phyloP scores from a whole-genome alignment of 768 basidiomycete genomes.

The Kwoniella dejecticola region DNA sequence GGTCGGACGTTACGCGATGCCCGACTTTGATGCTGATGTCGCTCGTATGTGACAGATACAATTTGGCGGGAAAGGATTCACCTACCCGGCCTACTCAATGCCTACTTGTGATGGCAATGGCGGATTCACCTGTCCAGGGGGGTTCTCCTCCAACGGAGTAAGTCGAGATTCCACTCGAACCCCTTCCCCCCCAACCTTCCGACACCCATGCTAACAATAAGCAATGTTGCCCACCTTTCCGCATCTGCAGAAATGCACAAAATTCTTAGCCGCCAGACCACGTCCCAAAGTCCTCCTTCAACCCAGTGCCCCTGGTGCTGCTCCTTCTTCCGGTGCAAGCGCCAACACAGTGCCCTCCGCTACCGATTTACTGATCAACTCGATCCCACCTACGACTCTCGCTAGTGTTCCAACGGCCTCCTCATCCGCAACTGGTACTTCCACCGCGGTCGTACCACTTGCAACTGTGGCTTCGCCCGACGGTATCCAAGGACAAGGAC shows the following conservation, averaged over 20 bases:
- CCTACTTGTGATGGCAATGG: conserved; percentile 26
- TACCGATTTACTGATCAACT: conserved; percentile 12
- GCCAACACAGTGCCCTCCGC: background rate
- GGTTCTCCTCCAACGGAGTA: conserved; percentile 17
- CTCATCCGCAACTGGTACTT: background rate
- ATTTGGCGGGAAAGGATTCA: conserved; percentile 15
- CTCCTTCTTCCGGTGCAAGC: background rate
- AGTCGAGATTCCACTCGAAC: conserved; percentile 6
- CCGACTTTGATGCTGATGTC: too few species aligned
- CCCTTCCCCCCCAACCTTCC: background rate
- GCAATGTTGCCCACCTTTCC: background rate
- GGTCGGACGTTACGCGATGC: too few species aligned
- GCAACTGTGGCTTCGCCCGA: conserved; percentile 7
- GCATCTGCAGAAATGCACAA: conserved; percentile 14
- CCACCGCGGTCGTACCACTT: background rate
- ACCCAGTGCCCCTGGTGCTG: background rate
- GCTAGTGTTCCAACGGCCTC: background rate
- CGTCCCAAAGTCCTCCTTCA: conserved; percentile 3
- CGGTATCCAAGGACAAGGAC: too few species aligned
- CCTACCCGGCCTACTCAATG: conserved; percentile 19
- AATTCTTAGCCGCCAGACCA: conserved; percentile 19
- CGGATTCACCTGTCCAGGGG: conserved; percentile 24
- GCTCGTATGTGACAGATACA: conserved; percentile 4
- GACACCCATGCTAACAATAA: background rate
- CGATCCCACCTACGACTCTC: conserved; percentile 11